These are phyloP conservation scores for Cardiospermum halicacabum DNA, from an alignment of 345 rosid genomes.

Conservation along the genomic window DNA sequence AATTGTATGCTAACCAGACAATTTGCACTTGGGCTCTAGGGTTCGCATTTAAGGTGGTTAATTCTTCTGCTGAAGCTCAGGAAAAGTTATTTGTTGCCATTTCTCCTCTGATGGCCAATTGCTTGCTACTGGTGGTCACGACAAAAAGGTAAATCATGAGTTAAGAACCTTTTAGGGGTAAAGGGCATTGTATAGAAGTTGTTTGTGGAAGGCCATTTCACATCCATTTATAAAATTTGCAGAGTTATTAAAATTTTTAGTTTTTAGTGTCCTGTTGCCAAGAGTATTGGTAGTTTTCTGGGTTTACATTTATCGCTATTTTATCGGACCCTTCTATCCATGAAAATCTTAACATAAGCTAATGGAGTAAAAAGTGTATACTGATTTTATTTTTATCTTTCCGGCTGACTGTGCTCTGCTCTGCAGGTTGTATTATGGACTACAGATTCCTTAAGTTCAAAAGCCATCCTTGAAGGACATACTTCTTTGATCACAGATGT, in stretches of 20 bases:
- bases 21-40: slow-evolving; percentile 39
- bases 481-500: slow-evolving; percentile 73
- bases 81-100: slow-evolving; percentile 78
- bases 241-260: not conserved
- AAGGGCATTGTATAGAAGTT: slow-evolving; percentile 1
- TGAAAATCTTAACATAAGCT: not conserved
- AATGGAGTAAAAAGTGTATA: not conserved
- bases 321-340: not conserved
- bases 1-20: slow-evolving; percentile 11
- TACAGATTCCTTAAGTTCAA: slow-evolving; percentile 65
- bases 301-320: not conserved
- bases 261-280: not conserved
- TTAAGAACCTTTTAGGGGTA: not conserved
- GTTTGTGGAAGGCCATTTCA: not conserved
- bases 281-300: not conserved
- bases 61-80: slow-evolving; percentile 64
- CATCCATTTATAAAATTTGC: not conserved
- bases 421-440: slow-evolving; percentile 85
- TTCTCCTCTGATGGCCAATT: slow-evolving; percentile 95
- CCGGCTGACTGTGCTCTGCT: slow-evolving; percentile 11
- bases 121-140: slow-evolving; percentile 97
- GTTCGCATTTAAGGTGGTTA: slow-evolving; percentile 63
- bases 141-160: slow-evolving; percentile 64
- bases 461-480: slow-evolving; percentile 83
- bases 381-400: not conserved